phyloP scores from a whole-genome alignment of 2,329 filamentous ascomycete genomes.

The Fusarium nisikadoi region DNA sequence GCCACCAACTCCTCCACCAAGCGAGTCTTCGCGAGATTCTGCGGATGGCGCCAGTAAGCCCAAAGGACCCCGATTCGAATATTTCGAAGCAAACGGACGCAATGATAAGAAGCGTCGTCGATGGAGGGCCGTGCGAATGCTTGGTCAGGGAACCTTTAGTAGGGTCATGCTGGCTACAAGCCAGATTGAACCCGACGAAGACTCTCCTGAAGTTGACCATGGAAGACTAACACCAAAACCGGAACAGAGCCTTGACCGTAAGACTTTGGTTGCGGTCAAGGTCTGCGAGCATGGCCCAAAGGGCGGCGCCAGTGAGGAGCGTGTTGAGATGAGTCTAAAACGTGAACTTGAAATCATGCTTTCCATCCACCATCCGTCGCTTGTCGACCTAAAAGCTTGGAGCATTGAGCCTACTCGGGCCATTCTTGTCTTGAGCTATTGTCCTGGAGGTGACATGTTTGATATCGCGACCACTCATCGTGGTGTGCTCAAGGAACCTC shows the following conservation, averaged over 20 bases:
- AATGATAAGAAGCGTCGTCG: conserved; percentile 75
- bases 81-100: conserved; percentile 76
- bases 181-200: conserved; percentile 67
- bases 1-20: conserved; percentile 84
- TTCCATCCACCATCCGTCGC: conserved; percentile 84
- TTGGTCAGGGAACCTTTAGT: conserved; percentile 96
- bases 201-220: conserved; percentile 51
- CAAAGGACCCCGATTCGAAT: conserved; percentile 62
- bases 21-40: conserved; percentile 70
- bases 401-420: conserved; percentile 85
- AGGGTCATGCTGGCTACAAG: conserved; percentile 92
- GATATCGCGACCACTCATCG: conserved; percentile 84
- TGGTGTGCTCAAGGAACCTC: conserved; percentile 71
- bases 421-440: conserved; percentile 89
- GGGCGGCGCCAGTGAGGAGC: conserved; percentile 90
- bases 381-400: conserved; percentile 93
- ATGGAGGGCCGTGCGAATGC: conserved; percentile 81
- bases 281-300: conserved; percentile 94
- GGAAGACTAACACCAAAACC: conserved; percentile 46
- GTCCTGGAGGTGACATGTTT: conserved; percentile 93
- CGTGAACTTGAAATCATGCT: conserved; percentile 95
- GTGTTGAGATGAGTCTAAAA: conserved; percentile 92
- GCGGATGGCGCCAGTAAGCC: conserved; percentile 54
- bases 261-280: conserved; percentile 91
- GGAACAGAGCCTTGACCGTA: conserved; percentile 63